Conservation (phyloP, 2,329 filamentous ascomycete genomes). For the Clarireedia homoeocarpa region DNA sequence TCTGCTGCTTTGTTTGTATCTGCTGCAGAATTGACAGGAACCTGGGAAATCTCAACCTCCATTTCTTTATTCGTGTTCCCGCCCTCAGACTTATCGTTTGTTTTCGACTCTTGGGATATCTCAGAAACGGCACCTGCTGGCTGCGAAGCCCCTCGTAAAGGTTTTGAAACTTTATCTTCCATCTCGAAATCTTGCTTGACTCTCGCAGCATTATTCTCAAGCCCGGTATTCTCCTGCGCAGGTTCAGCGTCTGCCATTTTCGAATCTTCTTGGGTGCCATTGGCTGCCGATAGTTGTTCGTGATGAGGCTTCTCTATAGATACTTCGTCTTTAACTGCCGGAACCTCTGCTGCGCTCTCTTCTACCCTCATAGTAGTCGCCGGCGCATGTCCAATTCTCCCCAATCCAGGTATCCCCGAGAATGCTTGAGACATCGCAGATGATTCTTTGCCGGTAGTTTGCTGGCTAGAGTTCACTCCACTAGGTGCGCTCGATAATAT, state of each 20-base stretch:
- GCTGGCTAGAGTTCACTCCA: not conserved
- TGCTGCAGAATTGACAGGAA: not conserved
- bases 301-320: not conserved
- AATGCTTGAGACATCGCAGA: not conserved
- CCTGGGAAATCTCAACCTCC: not conserved
- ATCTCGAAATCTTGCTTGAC: no score
- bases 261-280: not conserved
- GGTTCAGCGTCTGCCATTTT: constrained; percentile 1
- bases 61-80: not conserved
- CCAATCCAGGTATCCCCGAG: constrained; percentile 10
- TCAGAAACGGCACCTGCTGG: not conserved
- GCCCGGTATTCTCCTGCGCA: not conserved
- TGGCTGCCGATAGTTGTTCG: not conserved
- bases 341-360: not conserved
- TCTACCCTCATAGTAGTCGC: not conserved
- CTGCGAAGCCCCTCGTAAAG: not conserved
- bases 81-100: not conserved
- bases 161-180: not conserved
- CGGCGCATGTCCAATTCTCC: constrained; percentile 8
- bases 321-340: not conserved
- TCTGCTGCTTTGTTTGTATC: not conserved
- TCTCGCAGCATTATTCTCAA: no score
- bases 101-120: not conserved
- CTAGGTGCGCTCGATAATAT: not conserved
- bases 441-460: not conserved